phyloP scores from a whole-genome alignment of 2,329 filamentous ascomycete genomes.

The Colletotrichum sansevieriae region DNA sequence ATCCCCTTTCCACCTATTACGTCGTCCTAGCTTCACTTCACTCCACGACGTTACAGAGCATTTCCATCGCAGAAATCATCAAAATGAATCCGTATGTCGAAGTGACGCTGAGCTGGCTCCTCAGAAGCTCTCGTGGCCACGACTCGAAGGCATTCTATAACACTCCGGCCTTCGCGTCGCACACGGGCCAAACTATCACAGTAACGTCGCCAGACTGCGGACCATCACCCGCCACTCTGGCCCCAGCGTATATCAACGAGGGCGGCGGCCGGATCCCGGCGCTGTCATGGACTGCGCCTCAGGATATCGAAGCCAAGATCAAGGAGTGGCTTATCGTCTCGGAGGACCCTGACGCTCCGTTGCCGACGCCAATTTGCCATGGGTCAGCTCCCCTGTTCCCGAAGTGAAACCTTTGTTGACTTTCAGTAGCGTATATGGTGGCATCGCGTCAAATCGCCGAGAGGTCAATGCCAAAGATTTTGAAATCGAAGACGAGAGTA shows the following conservation, averaged over 20 bases:
- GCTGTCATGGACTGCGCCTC: constrained; percentile 54
- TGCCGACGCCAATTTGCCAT: constrained; percentile 60
- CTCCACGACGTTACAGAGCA: not conserved
- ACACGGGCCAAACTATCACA: constrained; percentile 52
- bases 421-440: constrained; percentile 51
- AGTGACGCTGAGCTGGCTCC: constrained; percentile 54
- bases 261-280: constrained; percentile 56
- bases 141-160: constrained; percentile 56
- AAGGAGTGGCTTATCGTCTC: constrained; percentile 61
- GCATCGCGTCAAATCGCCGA: constrained; percentile 53
- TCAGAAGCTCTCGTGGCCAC: constrained; percentile 52
- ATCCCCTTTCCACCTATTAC: not conserved
- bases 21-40: not conserved
- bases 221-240: constrained; percentile 51
- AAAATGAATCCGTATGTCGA: constrained; percentile 51
- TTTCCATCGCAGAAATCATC: not conserved
- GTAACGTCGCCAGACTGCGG: constrained; percentile 58
- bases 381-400: constrained; percentile 49
- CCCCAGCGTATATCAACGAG: constrained; percentile 54
- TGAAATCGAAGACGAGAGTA: constrained; percentile 46
- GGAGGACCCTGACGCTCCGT: constrained; percentile 62
- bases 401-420: not conserved
- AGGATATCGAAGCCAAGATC: constrained; percentile 46
- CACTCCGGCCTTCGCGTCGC: constrained; percentile 51
- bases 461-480: constrained; percentile 55